Base-by-base conservation (phyloP, 169 alveolate species). In the Plasmodium vivax region DNA sequence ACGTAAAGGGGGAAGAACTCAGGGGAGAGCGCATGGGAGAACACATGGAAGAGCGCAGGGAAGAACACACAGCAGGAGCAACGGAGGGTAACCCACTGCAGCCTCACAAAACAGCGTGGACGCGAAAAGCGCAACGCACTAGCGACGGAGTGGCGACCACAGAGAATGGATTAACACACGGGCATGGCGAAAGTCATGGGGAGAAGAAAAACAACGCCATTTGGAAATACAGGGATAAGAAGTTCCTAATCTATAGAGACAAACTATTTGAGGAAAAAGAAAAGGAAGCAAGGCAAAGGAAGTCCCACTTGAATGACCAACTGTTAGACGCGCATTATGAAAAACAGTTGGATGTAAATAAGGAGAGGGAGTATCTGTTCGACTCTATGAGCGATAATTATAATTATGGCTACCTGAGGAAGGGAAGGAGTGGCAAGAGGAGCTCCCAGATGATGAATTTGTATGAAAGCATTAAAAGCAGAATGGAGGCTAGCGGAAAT, bases 171-270 rank as follows among this genome's bases (percentile, higher is more conserved):
- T 43, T 43, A 6, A n/a, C 75, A 45, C 75, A 56, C 19, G 43
- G 32, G 12, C 73, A 56, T 14, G 23, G 23, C 14, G 75, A 72
- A 72, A 34, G 5, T 9, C 72, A 56, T 47, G 83, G 68, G 19
- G 36, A 30, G 10, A 62, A 36, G 12, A 58, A 81, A 62, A 79
- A 90, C 3, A 58, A 41, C 19, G 32, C 9, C 36, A 16, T 90
- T 32, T 51, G 91, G 27, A 90, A 90, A 80, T 90, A 90, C 54
- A 79, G 41, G 82, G 83, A 90, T 90, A 80, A 90, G 14, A 47
- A 90, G 8, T 90, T 90, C 74, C 73, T 90, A 72, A 90, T 90
- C 43, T 90, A 80, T 71, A 90, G 72, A 80, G 82, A 81, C 41
- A 81, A 79, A 9, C 9, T 77, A 58, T 87, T 62, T 87, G 16